Percentiles rank a stretch among this genome's conserved stretches.
These are phyloP conservation scores for Leptographium flavum DNA, from an alignment of 2,329 filamentous ascomycete genomes.

Conservation along the genomic window DNA sequence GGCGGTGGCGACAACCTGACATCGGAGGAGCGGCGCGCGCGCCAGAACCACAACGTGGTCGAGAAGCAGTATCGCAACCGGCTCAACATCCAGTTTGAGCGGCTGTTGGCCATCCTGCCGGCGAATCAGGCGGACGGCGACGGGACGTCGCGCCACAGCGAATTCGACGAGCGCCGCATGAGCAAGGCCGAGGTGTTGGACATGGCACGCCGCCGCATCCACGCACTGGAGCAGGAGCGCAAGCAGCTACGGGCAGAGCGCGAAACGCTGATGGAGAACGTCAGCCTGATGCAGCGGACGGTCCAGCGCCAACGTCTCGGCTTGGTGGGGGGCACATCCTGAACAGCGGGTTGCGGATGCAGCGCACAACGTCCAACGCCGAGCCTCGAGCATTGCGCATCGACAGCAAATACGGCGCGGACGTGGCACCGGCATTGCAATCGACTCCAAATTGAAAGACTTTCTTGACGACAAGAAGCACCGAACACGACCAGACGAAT, in stretches of 20 bases:
- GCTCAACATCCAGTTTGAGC: slow-evolving; percentile 30
- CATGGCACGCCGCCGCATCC: slow-evolving; percentile 27
- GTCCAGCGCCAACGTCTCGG: slow-evolving; percentile 5
- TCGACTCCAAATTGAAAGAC: no score
- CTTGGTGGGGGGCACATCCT: neutral
- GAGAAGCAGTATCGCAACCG: slow-evolving; percentile 34
- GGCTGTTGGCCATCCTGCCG: slow-evolving; percentile 26
- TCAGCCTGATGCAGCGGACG: slow-evolving; percentile 4
- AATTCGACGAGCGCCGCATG: slow-evolving; percentile 18
- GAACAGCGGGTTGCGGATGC: neutral
- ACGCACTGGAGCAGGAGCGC: slow-evolving; percentile 24
- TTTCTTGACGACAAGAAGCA: no score
- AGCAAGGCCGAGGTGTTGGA: slow-evolving; percentile 33
- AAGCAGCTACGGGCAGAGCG: slow-evolving; percentile 13
- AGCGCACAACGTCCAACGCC: no score
- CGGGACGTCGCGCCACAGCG: slow-evolving; percentile 1
- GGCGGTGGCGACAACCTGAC: slow-evolving; percentile 5
- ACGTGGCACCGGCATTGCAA: no score
- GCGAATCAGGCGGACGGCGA: slow-evolving; percentile 6
- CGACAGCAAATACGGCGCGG: no score
- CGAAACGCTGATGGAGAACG: slow-evolving; percentile 7
- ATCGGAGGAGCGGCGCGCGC: slow-evolving; percentile 8
- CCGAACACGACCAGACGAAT: no score
- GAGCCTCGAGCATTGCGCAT: no score
- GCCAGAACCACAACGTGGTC: slow-evolving; percentile 27